A percentile compares a stretch with the other conserved stretches of the same genome.
These are phyloP conservation scores for Rutidosis leptorrhynchoides DNA, from an alignment of 129 eudicot genomes.

Conservation along the genomic window DNA sequence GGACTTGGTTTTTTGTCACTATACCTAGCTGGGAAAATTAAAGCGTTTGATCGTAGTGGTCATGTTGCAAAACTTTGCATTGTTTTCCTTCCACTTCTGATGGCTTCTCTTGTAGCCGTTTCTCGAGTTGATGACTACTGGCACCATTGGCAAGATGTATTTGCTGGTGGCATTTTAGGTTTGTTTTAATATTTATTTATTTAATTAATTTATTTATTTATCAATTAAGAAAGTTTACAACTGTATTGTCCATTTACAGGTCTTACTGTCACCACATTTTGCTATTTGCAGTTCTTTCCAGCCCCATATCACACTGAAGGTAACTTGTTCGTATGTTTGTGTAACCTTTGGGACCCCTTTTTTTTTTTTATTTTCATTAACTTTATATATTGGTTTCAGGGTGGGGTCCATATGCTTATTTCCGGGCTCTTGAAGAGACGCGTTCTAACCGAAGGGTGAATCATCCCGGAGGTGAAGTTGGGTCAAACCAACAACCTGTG, in stretches of 20 bases:
- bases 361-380: not conserved
- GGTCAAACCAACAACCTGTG: constrained; percentile 25
- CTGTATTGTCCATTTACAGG: constrained; percentile 33
- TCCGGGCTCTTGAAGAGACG: constrained; percentile 58
- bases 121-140: constrained; percentile 92
- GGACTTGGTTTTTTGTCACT: constrained; percentile 75
- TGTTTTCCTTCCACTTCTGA: constrained; percentile 62
- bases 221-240: no score
- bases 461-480: constrained; percentile 21
- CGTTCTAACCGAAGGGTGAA: constrained; percentile 29
- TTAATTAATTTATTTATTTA: no score
- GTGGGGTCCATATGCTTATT: constrained; percentile 84
- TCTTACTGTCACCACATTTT: constrained; percentile 54
- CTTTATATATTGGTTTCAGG: constrained; percentile 37
- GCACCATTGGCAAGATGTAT: constrained; percentile 95
- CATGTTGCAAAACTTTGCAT: constrained; percentile 81
- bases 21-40: constrained; percentile 65
- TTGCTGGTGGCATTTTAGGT: constrained; percentile 83
- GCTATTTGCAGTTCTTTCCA: constrained; percentile 83
- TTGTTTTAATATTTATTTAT: constrained; percentile 19
- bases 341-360: not conserved
- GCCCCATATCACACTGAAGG: constrained; percentile 73
- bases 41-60: constrained; percentile 63
- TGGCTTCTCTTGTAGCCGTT: constrained; percentile 71
- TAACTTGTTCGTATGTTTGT: constrained; percentile 3